Base-by-base conservation (phyloP, 768 basidiomycete species). In the Pleurotus ostreatus region DNA sequence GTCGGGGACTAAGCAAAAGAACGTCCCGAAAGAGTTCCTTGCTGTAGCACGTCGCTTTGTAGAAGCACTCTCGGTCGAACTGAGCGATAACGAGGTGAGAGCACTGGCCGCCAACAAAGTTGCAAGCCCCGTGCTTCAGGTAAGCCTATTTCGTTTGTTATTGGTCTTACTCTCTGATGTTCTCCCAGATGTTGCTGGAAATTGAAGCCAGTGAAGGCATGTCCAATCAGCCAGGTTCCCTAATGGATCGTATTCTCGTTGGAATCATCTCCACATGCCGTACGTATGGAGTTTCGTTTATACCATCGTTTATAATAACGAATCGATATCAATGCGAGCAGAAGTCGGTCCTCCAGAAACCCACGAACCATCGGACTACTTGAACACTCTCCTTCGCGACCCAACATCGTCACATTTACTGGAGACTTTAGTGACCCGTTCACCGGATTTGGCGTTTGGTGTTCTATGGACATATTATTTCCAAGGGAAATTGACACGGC, bases 371-470 rank as follows among this genome's bases (percentile, higher is more conserved):
- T 88, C 88, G 0, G 90, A 94, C 65, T 98, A 88, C 68, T 73
- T 97, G 51, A 80, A 81, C 8, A 89, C 90, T 1, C 79, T 97
- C 11, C 78, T 97, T 15, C 82, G 92, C 48, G 92, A 95, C 63
- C 82, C 86, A 2, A 92, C 92, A 2, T 89, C 94, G 0, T 96
- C 95, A 0, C 93, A 95, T 65, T 77, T 96, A 2, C 78, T 94
- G n/a, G 94, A 98, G 68, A 84, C 85, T 1, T 74, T 96, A 30
- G 81, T 94, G 20, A 69, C 72, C 4, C 78, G 80, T 49, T 81
- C 85, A 15, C 85, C 92, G 0, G 69, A 75, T 5, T 63, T 70
- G 15, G 78, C 86, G 1, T 94, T 95, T 65, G 66, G 71, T 30
- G 63, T 76, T 0, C 64, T 97, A 4, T 98, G 96, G 96, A 63